These are phyloP conservation scores for Ceratobasidium sp. DNA, from an alignment of 1,284 basidiomycete genomes.

Conservation along the genomic window DNA sequence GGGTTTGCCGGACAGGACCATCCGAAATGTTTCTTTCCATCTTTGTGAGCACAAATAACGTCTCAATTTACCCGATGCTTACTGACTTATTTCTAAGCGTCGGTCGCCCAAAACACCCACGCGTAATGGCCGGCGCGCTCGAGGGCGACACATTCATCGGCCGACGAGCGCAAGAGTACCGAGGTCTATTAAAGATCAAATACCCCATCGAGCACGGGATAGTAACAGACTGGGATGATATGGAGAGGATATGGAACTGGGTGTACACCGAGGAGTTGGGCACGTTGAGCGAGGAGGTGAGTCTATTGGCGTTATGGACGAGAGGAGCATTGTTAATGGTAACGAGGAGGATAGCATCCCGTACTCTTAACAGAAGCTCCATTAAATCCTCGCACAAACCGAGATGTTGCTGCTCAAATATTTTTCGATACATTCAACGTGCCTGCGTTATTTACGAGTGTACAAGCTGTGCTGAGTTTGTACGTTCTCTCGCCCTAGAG, in stretches of 20 bases:
- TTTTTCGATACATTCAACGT: slow-evolving; percentile 99
- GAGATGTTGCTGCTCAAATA: slow-evolving; percentile 97
- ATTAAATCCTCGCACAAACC: slow-evolving; percentile 92
- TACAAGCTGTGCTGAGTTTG: slow-evolving; percentile 97
- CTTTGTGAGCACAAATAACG: slow-evolving; percentile 79
- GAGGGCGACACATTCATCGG: slow-evolving; percentile 96
- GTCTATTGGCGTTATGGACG: slow-evolving; percentile 51
- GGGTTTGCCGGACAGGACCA: slow-evolving; percentile 98
- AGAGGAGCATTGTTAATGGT: too few relatives aligned
- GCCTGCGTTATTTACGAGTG: slow-evolving; percentile 95
- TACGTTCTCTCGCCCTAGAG: slow-evolving; percentile 61
- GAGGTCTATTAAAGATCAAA: slow-evolving; percentile 94
- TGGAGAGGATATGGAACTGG: slow-evolving; percentile 97
- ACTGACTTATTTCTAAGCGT: slow-evolving; percentile 68
- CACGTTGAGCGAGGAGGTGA: slow-evolving; percentile 94
- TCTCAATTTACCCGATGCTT: slow-evolving; percentile 51
- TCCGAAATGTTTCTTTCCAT: slow-evolving; percentile 98
- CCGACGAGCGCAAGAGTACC: slow-evolving; percentile 90
- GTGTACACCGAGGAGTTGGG: slow-evolving; percentile 95
- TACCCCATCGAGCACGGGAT: slow-evolving; percentile 97
- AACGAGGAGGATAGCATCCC: slow-evolving; percentile 74
- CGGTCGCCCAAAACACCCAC: slow-evolving; percentile 93
- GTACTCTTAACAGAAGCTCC: slow-evolving; percentile 95
- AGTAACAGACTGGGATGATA: slow-evolving; percentile 97
- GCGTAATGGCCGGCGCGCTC: slow-evolving; percentile 95